Conservation (phyloP, 345 rosid species). For the Populus ilicifolia region DNA sequence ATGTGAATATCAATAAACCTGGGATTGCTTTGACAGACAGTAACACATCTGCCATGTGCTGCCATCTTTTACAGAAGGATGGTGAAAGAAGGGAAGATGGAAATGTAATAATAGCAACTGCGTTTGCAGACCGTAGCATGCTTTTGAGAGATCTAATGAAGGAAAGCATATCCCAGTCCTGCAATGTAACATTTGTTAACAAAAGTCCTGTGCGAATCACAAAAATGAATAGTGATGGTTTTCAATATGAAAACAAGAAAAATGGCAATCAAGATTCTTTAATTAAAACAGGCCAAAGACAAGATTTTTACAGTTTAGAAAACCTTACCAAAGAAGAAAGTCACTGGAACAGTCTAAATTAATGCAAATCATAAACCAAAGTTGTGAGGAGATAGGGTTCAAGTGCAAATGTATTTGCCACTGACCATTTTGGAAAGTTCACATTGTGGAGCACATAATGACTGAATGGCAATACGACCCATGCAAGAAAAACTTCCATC, state of each 20-base stretch:
- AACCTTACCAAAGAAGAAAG: not conserved
- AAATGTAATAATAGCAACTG: slow-evolving; percentile 72
- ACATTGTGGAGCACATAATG: slow-evolving; percentile 87
- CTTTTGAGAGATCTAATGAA: slow-evolving; percentile 73
- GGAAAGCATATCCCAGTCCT: slow-evolving; percentile 90
- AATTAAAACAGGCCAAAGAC: not conserved
- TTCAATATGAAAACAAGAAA: not conserved
- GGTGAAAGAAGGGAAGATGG: slow-evolving; percentile 69
- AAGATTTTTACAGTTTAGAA: not conserved
- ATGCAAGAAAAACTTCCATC: slow-evolving; percentile 42
- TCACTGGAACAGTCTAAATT: not conserved
- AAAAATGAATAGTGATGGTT: not conserved
- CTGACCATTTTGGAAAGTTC: slow-evolving; percentile 60
- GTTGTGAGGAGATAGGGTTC: slow-evolving; percentile 6
- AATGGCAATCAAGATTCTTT: not conserved
- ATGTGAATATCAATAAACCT: slow-evolving; percentile 33
- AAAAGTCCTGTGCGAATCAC: not conserved
- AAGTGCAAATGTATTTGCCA: slow-evolving; percentile 9
- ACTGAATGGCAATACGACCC: slow-evolving; percentile 83
- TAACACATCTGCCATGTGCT: slow-evolving; percentile 82
- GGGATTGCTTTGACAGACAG: slow-evolving; percentile 83
- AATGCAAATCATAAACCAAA: not conserved
- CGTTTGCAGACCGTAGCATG: slow-evolving; percentile 70
- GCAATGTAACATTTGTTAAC: slow-evolving; percentile 8
- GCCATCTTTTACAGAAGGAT: slow-evolving; percentile 68